phyloP scores from a whole-genome alignment of 352 stramenopile genomes.

The Globisporangium barbulae region DNA sequence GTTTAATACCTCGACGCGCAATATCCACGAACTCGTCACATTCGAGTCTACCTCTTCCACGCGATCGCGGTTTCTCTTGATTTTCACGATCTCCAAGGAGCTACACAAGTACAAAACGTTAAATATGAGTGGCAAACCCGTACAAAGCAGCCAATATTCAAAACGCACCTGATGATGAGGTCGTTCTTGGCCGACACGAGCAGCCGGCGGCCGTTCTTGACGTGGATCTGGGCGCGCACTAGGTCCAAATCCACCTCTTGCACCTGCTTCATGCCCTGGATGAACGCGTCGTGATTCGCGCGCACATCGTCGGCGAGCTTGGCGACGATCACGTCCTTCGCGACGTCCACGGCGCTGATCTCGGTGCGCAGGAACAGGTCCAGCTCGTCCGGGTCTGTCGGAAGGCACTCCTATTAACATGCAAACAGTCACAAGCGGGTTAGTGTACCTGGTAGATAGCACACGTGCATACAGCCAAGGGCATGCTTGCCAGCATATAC shows the following conservation, averaged over 20 bases:
- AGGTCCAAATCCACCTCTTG: conserved; percentile 86
- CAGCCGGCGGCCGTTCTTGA: conserved; percentile 80
- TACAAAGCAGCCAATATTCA: neutral
- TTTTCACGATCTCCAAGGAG: conserved; percentile 82
- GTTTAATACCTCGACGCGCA: neutral
- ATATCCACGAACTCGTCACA: neutral
- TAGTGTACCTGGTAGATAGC: neutral
- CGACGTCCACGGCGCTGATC: conserved; percentile 79
- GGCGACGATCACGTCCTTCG: conserved; percentile 69
- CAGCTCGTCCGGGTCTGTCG: conserved; percentile 39
- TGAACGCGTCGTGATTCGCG: conserved; percentile 71
- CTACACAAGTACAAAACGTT: conserved; percentile 23
- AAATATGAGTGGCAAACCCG: neutral
- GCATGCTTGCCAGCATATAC: conserved; percentile 53
- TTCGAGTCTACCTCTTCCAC: conserved; percentile 47
- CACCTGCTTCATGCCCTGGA: conserved; percentile 86
- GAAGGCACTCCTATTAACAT: conserved; percentile 55
- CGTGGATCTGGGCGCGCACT: conserved; percentile 80
- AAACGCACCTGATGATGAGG: conserved; percentile 55
- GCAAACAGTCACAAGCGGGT: neutral
- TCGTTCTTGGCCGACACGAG: conserved; percentile 71
- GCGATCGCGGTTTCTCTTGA: conserved; percentile 74
- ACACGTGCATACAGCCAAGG: neutral
- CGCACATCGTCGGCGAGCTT: conserved; percentile 84
- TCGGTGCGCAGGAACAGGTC: conserved; percentile 74